Base-by-base conservation (phyloP, 2,329 filamentous ascomycete species). In the Pseudogymnoascus sp. region DNA sequence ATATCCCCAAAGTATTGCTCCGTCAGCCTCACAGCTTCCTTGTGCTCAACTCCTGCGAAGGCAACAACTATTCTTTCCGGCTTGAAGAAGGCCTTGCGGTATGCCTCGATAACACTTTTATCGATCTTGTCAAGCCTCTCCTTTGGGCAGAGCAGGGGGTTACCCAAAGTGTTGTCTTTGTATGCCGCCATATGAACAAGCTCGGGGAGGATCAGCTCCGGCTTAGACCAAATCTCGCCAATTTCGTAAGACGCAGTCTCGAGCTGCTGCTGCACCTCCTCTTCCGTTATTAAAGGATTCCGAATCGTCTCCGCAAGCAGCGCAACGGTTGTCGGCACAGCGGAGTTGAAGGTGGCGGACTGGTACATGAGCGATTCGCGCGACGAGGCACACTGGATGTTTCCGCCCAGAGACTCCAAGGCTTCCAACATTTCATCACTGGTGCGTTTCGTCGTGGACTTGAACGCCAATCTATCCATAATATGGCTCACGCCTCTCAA, bases 321-420 rank as follows among this genome's bases (percentile, higher is more conserved):
- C 31, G 83, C 91, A 23, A 96, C 85, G 11, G 93, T 91, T 7
- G 86, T 86, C 5, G 90, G 87, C 7, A 99, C 92, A 16, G 91
- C 88, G 26, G 88, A 88, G 79, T 99, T 99, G 84, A 99, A 99
- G 31, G 93, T 97, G 26, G 95, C 95, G 1, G 92, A 91, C 77
- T 99, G 95, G 80, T 99, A 99, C 95, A 99, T 99, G 78, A 99
- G 85, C 64, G 91, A 91, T 77, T 99, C 95, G 68, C 95, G 84
- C 1, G 92, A 96, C 1, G 93, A 97, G 10, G 93, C 93, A 77
- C 95, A 99, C 77, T 97, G 93, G 65, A 99, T 93, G 75, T 97
- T 97, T 34, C 95, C 95, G 37, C 95, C 95, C 2, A 99, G 80
- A 0, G 87, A 88, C 77, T 97, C 95, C 36, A 97, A 83, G 36